Evolutionary conservation across 1,284 basidiomycete genomes (phyloP), one percentile per base, ranked within the genome.

Genomic region (Rhodotorula sp.): DNA sequence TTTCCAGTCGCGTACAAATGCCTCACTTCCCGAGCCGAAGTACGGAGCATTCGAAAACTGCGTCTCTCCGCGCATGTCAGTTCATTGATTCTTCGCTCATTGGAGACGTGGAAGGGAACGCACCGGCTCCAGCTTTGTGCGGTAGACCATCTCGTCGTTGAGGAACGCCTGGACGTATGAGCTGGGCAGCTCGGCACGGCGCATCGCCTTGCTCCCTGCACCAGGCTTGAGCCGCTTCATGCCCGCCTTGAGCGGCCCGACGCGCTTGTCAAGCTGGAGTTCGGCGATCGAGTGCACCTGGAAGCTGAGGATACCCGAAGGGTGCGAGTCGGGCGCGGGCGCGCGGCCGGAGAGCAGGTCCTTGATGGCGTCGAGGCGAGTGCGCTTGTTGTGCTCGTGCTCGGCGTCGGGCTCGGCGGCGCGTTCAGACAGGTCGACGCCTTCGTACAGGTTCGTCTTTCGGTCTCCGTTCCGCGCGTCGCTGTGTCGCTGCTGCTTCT

Each of bases 241-340:
- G 8, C 45, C 52, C 7, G 56, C 21, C n/a, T 65, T 48, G 25
- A 69, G 14, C 16, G 58, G 44, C 13, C 68, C 62, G 58, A 59
- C 25, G 27, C 27, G 21, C 42, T 60, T 64, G 62, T 54, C 27
- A 46, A 67, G 60, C 16, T 68, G 68, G 21, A 77, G 53, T 17
- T 72, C 69, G 1, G 71, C 61, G 52, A 77, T 61, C 34, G 74
- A 74, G 62, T 77, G 75, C 13, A 77, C 54, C 58, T 75, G 71
- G 52, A 73, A 72, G 9, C 65, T 64, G 52, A 77, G 64, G 46
- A 77, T 70, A 3, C 75, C 75, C n/a, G 69, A 72, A 2, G 50
- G 59, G 50, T 77, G 71, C 7, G 61, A 60, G 54, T 57, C 16
- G 45, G 53, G 13, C 62, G 63, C 34, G 74, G 66, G 7, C 61